A percentile compares a stretch with the other conserved stretches of the same genome.
phyloP scores from a whole-genome alignment of 1,139 yeast species.

The Groenewaldozyma auringiensis region DNA sequence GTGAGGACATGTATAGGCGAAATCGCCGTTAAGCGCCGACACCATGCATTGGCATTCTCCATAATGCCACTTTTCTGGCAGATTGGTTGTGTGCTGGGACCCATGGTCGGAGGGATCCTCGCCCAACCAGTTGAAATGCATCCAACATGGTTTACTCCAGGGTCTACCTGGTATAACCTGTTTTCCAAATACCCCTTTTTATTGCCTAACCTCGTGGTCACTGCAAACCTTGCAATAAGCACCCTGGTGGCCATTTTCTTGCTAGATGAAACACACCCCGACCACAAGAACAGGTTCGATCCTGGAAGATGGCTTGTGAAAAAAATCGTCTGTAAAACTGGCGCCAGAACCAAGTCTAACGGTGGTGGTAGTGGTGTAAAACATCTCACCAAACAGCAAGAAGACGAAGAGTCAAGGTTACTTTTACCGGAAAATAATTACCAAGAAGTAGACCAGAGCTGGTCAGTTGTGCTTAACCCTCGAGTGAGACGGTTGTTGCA shows the following conservation, averaged over 20 bases:
- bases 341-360: background rate
- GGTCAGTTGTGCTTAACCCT: slow-evolving; percentile 25
- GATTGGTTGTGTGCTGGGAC: slow-evolving; percentile 51
- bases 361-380: background rate
- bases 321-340: slow-evolving; percentile 25
- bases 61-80: slow-evolving; percentile 55
- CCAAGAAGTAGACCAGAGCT: slow-evolving; percentile 26
- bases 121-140: slow-evolving; percentile 32
- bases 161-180: slow-evolving; percentile 21
- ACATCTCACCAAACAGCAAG: background rate
- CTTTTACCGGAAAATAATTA: background rate
- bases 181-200: slow-evolving; percentile 48
- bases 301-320: slow-evolving; percentile 50
- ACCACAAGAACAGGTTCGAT: slow-evolving; percentile 39
- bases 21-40: slow-evolving; percentile 45
- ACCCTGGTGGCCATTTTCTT: slow-evolving; percentile 41
- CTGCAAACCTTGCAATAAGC: slow-evolving; percentile 29
- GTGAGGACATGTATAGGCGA: slow-evolving; percentile 56
- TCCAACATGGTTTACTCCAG: slow-evolving; percentile 25
- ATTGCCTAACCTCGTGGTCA: slow-evolving; percentile 49
- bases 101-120: slow-evolving; percentile 45
- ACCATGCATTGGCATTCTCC: slow-evolving; percentile 56
- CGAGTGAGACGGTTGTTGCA: slow-evolving; percentile 14
- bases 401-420: background rate
- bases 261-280: slow-evolving; percentile 54